Evolutionary conservation across 2,329 filamentous ascomycete genomes (phyloP).

Genomic region (Fusarium tanahbumbuense): DNA sequence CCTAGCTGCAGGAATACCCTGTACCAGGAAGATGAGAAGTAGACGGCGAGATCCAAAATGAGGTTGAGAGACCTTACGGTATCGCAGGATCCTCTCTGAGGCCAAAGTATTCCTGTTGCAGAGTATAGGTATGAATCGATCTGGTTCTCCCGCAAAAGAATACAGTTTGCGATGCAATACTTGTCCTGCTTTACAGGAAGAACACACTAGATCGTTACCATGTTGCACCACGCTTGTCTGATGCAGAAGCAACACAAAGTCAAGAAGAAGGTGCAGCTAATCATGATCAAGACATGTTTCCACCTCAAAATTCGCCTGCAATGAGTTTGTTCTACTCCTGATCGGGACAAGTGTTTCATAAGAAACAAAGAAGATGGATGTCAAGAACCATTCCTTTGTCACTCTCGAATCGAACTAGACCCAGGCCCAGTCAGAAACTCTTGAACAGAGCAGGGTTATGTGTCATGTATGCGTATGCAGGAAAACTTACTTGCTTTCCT

Average conservation of each 20-base stretch:
- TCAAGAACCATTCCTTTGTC: not conserved
- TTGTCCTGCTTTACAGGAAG: slow-evolving; percentile 7
- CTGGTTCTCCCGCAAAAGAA: not conserved
- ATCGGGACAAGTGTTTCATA: slow-evolving; percentile 4
- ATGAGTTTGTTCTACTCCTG: slow-evolving; percentile 28
- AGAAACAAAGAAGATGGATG: not conserved
- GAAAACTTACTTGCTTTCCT: not conserved
- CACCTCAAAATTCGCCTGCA: slow-evolving; percentile 17
- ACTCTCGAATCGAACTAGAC: not conserved
- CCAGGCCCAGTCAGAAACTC: not conserved
- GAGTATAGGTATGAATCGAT: not conserved
- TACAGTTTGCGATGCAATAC: slow-evolving; percentile 5
- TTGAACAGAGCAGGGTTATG: not conserved
- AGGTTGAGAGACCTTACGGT: not conserved
- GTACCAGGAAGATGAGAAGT: no score
- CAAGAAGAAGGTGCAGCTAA: slow-evolving; percentile 3
- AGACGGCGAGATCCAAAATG: not conserved
- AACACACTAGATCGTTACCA: slow-evolving; percentile 15
- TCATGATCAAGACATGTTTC: slow-evolving; percentile 16
- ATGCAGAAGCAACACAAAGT: slow-evolving; percentile 22
- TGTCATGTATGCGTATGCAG: not conserved
- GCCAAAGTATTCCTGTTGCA: not conserved
- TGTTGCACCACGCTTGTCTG: slow-evolving; percentile 23
- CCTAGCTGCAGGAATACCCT: not conserved
- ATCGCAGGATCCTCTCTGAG: not conserved